phyloP scores from a whole-genome alignment of 495 filamentous ascomycete genomes.

The Neurospora sublineolata region DNA sequence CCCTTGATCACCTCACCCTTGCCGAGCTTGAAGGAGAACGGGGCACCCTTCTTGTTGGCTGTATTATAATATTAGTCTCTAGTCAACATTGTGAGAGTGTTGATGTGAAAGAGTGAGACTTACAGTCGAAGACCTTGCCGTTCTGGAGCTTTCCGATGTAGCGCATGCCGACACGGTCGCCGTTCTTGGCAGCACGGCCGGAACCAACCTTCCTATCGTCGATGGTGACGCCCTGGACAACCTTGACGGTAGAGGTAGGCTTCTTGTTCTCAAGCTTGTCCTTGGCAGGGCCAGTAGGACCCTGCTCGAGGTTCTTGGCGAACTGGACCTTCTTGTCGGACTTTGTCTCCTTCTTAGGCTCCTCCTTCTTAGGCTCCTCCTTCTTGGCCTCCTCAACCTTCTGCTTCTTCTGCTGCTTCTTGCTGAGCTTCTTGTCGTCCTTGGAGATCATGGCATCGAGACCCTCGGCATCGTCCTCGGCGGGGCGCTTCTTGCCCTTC shows the following conservation, averaged over 20 bases:
- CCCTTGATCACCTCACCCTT: slow-evolving; percentile 95
- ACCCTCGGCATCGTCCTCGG: slow-evolving; percentile 54
- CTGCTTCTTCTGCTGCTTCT: slow-evolving; percentile 97
- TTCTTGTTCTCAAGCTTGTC: slow-evolving; percentile 33
- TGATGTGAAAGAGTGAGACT: slow-evolving; percentile 24
- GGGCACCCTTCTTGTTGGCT: slow-evolving; percentile 97
- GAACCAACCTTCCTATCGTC: slow-evolving; percentile 89
- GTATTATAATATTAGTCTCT: slow-evolving; percentile 20
- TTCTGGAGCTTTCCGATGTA: slow-evolving; percentile 94
- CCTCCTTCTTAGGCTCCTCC: slow-evolving; percentile 9
- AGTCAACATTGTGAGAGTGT: neutral
- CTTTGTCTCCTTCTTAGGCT: slow-evolving; percentile 42
- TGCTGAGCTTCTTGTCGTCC: slow-evolving; percentile 59
- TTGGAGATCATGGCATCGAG: slow-evolving; percentile 70
- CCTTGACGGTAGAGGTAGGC: slow-evolving; percentile 53
- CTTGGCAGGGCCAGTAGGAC: slow-evolving; percentile 60
- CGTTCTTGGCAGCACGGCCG: slow-evolving; percentile 71
- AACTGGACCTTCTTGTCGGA: slow-evolving; percentile 96
- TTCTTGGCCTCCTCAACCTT: slow-evolving; percentile 57
- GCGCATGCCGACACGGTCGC: slow-evolving; percentile 78
- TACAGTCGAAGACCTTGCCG: slow-evolving; percentile 88
- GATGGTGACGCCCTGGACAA: slow-evolving; percentile 75
- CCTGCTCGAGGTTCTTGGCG: slow-evolving; percentile 95
- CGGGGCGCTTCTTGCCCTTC: slow-evolving; percentile 72
- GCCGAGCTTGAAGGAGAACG: slow-evolving; percentile 89